Base-by-base conservation (phyloP, 2,329 filamentous ascomycete species). In the Epichloe sibirici region DNA sequence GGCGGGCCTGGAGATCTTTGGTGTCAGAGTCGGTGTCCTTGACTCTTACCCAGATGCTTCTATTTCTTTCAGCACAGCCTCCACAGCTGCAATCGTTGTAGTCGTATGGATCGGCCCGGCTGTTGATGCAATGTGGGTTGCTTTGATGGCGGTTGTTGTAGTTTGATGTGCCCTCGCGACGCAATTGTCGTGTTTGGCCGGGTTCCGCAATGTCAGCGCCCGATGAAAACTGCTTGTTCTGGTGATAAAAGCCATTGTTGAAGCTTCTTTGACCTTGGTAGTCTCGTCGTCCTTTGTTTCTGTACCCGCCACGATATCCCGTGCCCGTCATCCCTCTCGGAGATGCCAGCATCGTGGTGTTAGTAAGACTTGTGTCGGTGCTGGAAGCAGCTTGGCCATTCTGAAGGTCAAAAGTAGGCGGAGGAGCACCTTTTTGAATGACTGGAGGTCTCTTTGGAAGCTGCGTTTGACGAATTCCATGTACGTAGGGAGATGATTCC, bases 1-100 rank as follows among this genome's bases (percentile, higher is more conserved):
- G 52, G n/a, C 63, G 60, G 5, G 58, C 48, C 38, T 61, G 58
- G 15, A 65, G 35, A 0, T 69, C 66, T 23, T 54, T 37, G 2
- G 25, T 34, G 9, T 55, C 45, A 5, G 28, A 17, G 2, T 55
- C 46, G 6, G 6, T 28, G 40, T 60, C 51, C 5, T 55, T 53
- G 7, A 61, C 59, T 17, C 51, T 55, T 23, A 69, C 56, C 55
- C 59, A 61, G 12, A 69, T 53, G 51, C 63, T 67, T 48, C 63
- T 60, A 49, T 70, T 69, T 37, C 61, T 57, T 6, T 53, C 45
- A 23, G 58, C 56, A 39, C 68, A 70, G 3, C 53, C 48, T 15
- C 51, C 35, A 38, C 68, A 70, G 45, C 45, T 51, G 50, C 68
- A 70, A 1, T 56, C 59, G 15, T 55, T 51, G 51, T 69, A 69